phyloP scores from a whole-genome alignment of 1,139 yeast genomes.

The Blastobotrys malaysiensis region DNA sequence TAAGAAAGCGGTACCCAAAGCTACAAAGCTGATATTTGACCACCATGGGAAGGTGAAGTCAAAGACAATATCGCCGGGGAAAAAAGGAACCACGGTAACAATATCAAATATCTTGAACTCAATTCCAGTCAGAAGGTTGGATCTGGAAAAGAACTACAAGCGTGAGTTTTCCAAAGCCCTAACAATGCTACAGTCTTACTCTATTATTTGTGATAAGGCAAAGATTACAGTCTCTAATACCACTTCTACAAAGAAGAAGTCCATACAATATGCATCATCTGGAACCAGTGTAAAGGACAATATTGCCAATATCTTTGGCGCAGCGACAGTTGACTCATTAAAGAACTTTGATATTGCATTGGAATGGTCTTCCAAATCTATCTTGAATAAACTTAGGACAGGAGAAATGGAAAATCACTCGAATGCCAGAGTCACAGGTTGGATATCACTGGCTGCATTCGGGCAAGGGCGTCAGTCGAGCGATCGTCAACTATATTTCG shows the following conservation, averaged over 20 bases:
- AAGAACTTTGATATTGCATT: constrained; percentile 38
- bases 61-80: constrained; percentile 34
- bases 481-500: constrained; percentile 69
- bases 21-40: constrained; percentile 49
- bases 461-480: constrained; percentile 67
- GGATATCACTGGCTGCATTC: constrained; percentile 66
- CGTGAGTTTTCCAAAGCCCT: constrained; percentile 69
- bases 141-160: constrained; percentile 60
- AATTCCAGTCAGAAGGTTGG: constrained; percentile 64
- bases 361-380: constrained; percentile 13
- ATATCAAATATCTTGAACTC: constrained; percentile 49
- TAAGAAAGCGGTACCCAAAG: constrained; percentile 47
- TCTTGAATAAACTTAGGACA: constrained; percentile 8
- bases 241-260: constrained; percentile 45
- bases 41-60: constrained; percentile 45
- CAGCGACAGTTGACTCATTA: constrained; percentile 55
- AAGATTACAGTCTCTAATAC: constrained; percentile 56
- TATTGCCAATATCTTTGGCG: constrained; percentile 65
- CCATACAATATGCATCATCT: constrained; percentile 42
- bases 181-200: constrained; percentile 58
- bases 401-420: background rate
- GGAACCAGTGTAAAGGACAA: constrained; percentile 43
- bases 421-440: constrained; percentile 41
- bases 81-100: constrained; percentile 50
- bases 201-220: constrained; percentile 53